These are phyloP conservation scores for Gossypium anomalum DNA, from an alignment of 345 rosid species.

Conservation along the genomic window DNA sequence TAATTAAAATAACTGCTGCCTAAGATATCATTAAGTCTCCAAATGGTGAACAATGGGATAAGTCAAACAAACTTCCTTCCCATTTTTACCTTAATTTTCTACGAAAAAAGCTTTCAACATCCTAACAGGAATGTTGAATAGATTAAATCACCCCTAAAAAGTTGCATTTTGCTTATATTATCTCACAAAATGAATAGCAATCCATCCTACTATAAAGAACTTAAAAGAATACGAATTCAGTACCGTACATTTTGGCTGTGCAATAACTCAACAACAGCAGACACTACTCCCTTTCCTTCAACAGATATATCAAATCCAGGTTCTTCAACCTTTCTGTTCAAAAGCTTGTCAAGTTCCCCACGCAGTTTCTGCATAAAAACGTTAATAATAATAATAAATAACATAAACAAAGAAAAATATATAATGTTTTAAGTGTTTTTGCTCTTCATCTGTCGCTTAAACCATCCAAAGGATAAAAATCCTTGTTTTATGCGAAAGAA, in stretches of 20 bases:
- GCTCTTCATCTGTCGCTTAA: background rate
- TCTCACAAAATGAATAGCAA: background rate
- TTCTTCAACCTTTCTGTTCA: constrained; percentile 78
- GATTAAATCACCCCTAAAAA: background rate
- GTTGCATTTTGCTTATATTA: background rate
- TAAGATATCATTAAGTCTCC: background rate
- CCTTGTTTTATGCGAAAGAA: background rate
- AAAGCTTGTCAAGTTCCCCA: constrained; percentile 74
- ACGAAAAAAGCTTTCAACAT: background rate
- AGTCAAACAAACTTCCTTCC: background rate
- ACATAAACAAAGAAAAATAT: background rate
- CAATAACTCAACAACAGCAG: constrained; percentile 77
- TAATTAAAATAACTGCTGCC: background rate
- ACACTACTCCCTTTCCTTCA: constrained; percentile 85
- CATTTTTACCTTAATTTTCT: background rate
- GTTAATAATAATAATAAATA: background rate
- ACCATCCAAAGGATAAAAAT: background rate
- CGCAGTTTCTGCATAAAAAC: constrained; percentile 55
- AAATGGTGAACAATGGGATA: background rate
- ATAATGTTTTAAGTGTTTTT: background rate
- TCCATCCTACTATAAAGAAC: background rate
- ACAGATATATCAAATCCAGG: constrained; percentile 69
- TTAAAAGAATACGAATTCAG: constrained; percentile 2
- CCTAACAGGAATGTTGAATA: background rate
- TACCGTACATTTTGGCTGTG: constrained; percentile 43